Percentiles rank a stretch among this genome's conserved stretches.
Conservation (phyloP, 768 basidiomycete genomes). For the Kwoniella sp. region DNA sequence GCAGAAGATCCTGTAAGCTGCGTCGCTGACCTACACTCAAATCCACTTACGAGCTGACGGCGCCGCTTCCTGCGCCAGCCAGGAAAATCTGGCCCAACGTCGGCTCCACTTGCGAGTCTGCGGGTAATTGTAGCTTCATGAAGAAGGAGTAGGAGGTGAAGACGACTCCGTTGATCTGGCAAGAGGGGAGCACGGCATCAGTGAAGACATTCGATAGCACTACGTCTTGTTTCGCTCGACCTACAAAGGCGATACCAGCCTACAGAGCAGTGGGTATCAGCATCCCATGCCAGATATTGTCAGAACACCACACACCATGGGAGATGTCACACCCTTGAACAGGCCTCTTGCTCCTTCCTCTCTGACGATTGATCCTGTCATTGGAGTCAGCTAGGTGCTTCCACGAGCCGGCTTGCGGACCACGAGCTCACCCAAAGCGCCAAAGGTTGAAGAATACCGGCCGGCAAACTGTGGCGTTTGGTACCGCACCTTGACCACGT, state of each 20-base stretch:
- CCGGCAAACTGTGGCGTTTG: constrained; percentile 46
- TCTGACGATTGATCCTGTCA: constrained; percentile 40
- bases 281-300: background rate
- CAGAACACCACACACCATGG: constrained; percentile 58
- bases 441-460: constrained; percentile 40
- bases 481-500: constrained; percentile 57
- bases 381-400: no score
- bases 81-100: constrained; percentile 67
- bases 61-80: constrained; percentile 75
- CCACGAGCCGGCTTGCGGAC: no score
- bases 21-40: no score
- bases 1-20: no score
- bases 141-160: constrained; percentile 80
- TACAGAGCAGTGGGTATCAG: background rate
- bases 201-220: background rate
- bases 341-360: constrained; percentile 47
- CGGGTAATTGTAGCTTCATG: constrained; percentile 62
- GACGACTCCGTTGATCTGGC: constrained; percentile 69
- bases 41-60: constrained; percentile 51
- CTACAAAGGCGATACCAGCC: constrained; percentile 49
- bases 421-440: constrained; percentile 41
- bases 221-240: no score
- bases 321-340: constrained; percentile 58
- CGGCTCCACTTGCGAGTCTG: constrained; percentile 52
- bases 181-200: no score